Evolutionary conservation across 176 grass and related monocot genomes (phyloP), one percentile per base, ranked within the genome.

Genomic region (Areca catechu): DNA sequence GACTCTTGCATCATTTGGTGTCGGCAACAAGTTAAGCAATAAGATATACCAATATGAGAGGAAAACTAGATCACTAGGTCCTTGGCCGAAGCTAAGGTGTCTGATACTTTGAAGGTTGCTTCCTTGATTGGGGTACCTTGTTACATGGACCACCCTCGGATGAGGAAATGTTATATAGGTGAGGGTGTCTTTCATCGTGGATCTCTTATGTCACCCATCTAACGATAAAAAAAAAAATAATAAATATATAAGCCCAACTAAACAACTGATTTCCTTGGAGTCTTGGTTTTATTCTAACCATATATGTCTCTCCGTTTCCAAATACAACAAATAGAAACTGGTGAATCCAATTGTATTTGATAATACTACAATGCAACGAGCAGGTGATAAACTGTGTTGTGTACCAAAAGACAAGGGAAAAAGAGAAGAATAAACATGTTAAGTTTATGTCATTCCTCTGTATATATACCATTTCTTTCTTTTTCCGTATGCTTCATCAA

Each of bases 1-100:
- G 52, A 19, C 20, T 86, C 20, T 86, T 73, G 69, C 85, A 76
- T 86, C 82, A 89, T 51, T 89, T 80, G 76, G 22, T 75, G 66
- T 63, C 62, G 25, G 54, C 57, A 83, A 83, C 62, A 89, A 83
- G 90, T 69, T 80, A 89, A 80, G 56, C 34, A 67, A 28, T 17
- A 22, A 65, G 27, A 76, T 72, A 71, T 49, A 18, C 49, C 47
- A 15, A 16, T 15, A 34, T 29, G 34, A 7, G 57, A 37, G 24
- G 27, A 9, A 60, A 29, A 29, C 27, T 7, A 24, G 23, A 23
- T 25, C 4, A 2, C 57, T 60, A 16, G 17, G 25, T 18, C 63
- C n/a, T 63, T 63, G 20, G 50, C 18, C 19, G 21, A 48, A 48
- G 19, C 43, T 63, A 49, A 2, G 5, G 34, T 27, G 23, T 27